phyloP scores from a whole-genome alignment of 2,329 filamentous ascomycete species.

The Xylariaceae sp. region DNA sequence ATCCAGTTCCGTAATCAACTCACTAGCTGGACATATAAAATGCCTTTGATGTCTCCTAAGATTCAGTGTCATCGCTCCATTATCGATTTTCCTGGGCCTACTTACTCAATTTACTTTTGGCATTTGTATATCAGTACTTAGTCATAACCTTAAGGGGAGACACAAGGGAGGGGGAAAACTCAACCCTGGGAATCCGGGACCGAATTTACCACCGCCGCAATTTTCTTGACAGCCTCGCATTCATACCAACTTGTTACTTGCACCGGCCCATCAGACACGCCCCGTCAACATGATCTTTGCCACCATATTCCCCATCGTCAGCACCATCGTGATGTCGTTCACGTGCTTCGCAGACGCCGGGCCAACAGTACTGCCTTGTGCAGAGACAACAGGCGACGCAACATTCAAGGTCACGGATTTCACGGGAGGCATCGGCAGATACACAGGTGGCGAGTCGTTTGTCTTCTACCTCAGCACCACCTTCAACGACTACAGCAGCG shows the following conservation, averaged over 20 bases:
- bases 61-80: not conserved
- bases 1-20: not conserved
- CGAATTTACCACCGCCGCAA: not conserved
- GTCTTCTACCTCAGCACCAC: slow-evolving; percentile 19
- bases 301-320: slow-evolving; percentile 15
- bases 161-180: not conserved
- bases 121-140: not conserved
- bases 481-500: slow-evolving; percentile 19
- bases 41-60: not conserved
- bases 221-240: not conserved
- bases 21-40: not conserved
- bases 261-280: not conserved
- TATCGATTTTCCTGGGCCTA: not conserved
- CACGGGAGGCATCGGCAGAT: slow-evolving; percentile 17
- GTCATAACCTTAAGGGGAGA: not conserved
- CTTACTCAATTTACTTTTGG: not conserved
- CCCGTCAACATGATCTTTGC: slow-evolving; percentile 15
- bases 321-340: slow-evolving; percentile 17
- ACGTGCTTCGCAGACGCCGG: slow-evolving; percentile 14
- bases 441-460: slow-evolving; percentile 20
- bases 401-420: slow-evolving; percentile 16
- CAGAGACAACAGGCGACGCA: not conserved
- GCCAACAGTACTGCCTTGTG: slow-evolving; percentile 13
- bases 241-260: not conserved
- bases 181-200: not conserved